Conservation (phyloP, 495 filamentous ascomycete genomes). For the Talaromyces wortmannii region DNA sequence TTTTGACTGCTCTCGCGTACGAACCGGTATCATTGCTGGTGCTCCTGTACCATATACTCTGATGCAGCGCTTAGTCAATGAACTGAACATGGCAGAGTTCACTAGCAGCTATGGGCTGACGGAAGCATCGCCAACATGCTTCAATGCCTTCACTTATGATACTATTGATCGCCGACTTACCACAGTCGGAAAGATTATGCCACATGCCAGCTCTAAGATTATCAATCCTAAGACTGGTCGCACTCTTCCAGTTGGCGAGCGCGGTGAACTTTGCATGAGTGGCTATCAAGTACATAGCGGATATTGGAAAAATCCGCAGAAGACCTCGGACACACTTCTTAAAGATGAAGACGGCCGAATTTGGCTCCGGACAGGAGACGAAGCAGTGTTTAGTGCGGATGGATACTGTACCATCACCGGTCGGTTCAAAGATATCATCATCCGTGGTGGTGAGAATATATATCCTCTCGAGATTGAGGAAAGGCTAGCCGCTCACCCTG, state of each 20-base stretch:
- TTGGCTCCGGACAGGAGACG: slow-evolving; percentile 66
- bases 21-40: slow-evolving; percentile 65
- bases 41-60: slow-evolving; percentile 57
- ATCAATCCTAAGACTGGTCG: slow-evolving; percentile 46
- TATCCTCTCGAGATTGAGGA: slow-evolving; percentile 70
- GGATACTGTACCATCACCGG: slow-evolving; percentile 43
- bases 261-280: slow-evolving; percentile 61
- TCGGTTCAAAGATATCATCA: slow-evolving; percentile 60
- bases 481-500: slow-evolving; percentile 50
- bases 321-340: slow-evolving; percentile 56
- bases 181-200: slow-evolving; percentile 62
- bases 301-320: slow-evolving; percentile 66
- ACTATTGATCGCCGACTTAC: slow-evolving; percentile 49
- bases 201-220: slow-evolving; percentile 63
- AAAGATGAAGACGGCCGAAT: slow-evolving; percentile 50
- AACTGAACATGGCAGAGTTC: slow-evolving; percentile 60
- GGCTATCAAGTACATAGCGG: slow-evolving; percentile 63
- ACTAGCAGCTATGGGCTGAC: slow-evolving; percentile 68
- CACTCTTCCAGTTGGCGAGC: slow-evolving; percentile 50
- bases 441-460: slow-evolving; percentile 77
- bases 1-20: slow-evolving; percentile 41
- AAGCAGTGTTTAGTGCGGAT: slow-evolving; percentile 56
- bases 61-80: slow-evolving; percentile 54
- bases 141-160: slow-evolving; percentile 63
- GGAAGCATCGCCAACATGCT: slow-evolving; percentile 63